phyloP scores from a whole-genome alignment of 306 rosid genomes.

The Urtica urens region DNA sequence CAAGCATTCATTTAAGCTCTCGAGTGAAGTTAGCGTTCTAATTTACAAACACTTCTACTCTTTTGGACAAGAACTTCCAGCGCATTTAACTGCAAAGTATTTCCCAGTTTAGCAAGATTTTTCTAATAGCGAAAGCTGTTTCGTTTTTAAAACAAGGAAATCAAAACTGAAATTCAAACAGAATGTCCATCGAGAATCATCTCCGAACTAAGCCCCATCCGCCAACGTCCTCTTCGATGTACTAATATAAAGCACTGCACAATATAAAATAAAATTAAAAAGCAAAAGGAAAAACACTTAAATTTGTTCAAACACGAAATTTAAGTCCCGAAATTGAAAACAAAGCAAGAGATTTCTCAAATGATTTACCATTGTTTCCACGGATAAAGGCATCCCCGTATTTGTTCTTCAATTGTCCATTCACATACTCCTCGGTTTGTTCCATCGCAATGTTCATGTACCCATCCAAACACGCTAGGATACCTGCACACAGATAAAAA shows the following conservation, averaged over 20 bases:
- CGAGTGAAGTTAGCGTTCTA: too few species aligned
- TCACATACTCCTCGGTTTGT: conserved; percentile 93
- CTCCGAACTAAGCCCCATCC: conserved; percentile 79
- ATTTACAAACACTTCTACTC: too few species aligned
- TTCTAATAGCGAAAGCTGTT: too few species aligned
- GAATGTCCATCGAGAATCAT: too few species aligned
- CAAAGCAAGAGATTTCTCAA: background rate
- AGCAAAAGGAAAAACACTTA: background rate
- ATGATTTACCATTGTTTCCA: conserved; percentile 62
- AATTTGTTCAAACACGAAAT: background rate
- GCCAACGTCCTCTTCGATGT: conserved; percentile 84
- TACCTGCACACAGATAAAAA: conserved; percentile 35
- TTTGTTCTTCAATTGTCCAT: conserved; percentile 87
- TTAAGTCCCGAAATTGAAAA: background rate
- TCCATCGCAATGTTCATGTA: conserved; percentile 99
- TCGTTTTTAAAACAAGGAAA: too few species aligned
- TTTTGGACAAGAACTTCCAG: too few species aligned
- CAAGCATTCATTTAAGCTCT: too few species aligned
- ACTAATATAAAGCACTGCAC: conserved; percentile 88
- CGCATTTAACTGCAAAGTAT: too few species aligned
- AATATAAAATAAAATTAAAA: background rate
- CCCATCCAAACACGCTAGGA: conserved; percentile 93
- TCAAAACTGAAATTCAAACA: too few species aligned
- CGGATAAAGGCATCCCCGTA: conserved; percentile 96
- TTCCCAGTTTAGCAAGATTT: too few species aligned